Evolutionary conservation across 345 rosid genomes (phyloP).

Genomic region (Arabidopsis thaliana): TAIR10.1 NC_003070.9:10195001-10195500

Average conservation of each 20-base stretch:
- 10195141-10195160: constrained; percentile 20
- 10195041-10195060: constrained; percentile 16
- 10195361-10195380: background rate
- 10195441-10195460: constrained; percentile 22
- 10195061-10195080: constrained; percentile 31
- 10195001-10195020: constrained; percentile 8
- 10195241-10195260: constrained; percentile 20
- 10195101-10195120: constrained; percentile 75
- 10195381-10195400: background rate
- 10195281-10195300: constrained; percentile 15
- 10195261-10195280: constrained; percentile 28
- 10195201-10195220: constrained; percentile 43
- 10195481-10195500: constrained; percentile 26
- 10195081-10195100: constrained; percentile 57
- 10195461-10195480: constrained; percentile 16
- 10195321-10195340: background rate
- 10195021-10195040: constrained; percentile 40
- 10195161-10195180: constrained; percentile 42
- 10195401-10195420: background rate
- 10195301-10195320: background rate
- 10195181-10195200: constrained; percentile 88
- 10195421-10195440: background rate
- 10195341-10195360: constrained; percentile 37
- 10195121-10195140: constrained; percentile 44
- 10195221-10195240: background rate